These are phyloP conservation scores for Picea sitchensis DNA, from an alignment of 75 land plant species.

Conservation along the genomic window DNA sequence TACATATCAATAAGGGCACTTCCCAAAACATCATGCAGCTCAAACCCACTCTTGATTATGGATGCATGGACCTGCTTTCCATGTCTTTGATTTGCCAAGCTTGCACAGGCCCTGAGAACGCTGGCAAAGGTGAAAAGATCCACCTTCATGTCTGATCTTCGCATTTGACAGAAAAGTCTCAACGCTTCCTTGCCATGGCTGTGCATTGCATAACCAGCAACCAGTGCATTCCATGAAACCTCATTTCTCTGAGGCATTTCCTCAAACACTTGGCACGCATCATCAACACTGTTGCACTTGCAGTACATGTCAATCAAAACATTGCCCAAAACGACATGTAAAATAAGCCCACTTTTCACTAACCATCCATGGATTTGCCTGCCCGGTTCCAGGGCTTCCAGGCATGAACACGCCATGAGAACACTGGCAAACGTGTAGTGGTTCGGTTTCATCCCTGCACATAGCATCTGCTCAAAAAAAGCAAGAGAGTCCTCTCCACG, in stretches of 20 bases:
- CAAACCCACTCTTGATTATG: slow-evolving; percentile 16
- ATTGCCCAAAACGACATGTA: slow-evolving; percentile 10
- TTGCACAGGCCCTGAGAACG: slow-evolving; percentile 33
- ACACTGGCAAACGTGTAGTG: slow-evolving; percentile 29
- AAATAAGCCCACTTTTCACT: slow-evolving; percentile 1
- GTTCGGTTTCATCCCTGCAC: slow-evolving; percentile 40
- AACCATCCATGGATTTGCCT: slow-evolving; percentile 13
- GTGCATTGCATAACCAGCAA: slow-evolving; percentile 20
- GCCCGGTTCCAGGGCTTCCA: background rate
- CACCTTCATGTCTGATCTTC: slow-evolving; percentile 7
- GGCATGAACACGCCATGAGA: too few species aligned
- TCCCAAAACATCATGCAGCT: slow-evolving; percentile 13
- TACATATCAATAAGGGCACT: slow-evolving; percentile 40
- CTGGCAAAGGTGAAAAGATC: slow-evolving; percentile 25
- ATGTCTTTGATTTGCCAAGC: slow-evolving; percentile 12
- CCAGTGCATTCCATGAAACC: slow-evolving; percentile 42
- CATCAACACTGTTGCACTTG: slow-evolving; percentile 10
- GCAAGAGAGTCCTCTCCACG: slow-evolving; percentile 24
- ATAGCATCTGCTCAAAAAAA: slow-evolving; percentile 32
- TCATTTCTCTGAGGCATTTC: slow-evolving; percentile 5
- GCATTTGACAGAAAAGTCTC: slow-evolving; percentile 20
- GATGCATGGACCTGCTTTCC: slow-evolving; percentile 25
- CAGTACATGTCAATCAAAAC: slow-evolving; percentile 21
- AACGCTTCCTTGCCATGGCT: slow-evolving; percentile 12
- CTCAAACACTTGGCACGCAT: slow-evolving; percentile 19